Conservation (phyloP, 2,329 filamentous ascomycete species). For the Colletotrichum chrysophilum region DNA sequence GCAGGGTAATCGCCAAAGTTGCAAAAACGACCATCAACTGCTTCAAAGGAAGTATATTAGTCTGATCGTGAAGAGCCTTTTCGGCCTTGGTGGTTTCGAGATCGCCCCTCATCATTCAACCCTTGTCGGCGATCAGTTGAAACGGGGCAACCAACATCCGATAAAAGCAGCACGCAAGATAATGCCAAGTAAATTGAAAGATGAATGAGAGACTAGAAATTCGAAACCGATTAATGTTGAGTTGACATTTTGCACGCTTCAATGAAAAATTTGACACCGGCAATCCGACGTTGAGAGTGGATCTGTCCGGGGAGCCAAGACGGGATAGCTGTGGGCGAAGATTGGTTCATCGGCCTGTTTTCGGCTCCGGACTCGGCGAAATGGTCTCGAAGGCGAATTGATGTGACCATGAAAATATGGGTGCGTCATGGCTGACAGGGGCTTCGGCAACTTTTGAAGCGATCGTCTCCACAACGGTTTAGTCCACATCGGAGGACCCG, state of each 20-base stretch:
- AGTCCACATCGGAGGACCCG: neutral
- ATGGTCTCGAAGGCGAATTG: neutral
- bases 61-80: constrained; percentile 57
- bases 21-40: constrained; percentile 56
- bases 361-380: constrained; percentile 14
- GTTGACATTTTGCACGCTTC: neutral
- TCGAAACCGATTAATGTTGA: neutral
- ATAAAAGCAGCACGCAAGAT: neutral
- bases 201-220: neutral
- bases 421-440: constrained; percentile 4
- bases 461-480: constrained; percentile 1
- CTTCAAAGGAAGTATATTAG: constrained; percentile 57
- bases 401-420: neutral
- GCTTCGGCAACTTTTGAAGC: constrained; percentile 13
- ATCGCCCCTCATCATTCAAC: constrained; percentile 3
- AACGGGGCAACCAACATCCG: neutral
- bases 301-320: neutral
- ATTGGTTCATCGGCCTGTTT: neutral
- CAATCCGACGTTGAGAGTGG: neutral
- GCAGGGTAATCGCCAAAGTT: constrained; percentile 54
- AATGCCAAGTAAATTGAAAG: neutral
- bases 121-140: neutral
- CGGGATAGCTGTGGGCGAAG: neutral
- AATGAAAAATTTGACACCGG: neutral
- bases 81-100: constrained; percentile 35